Evolutionary conservation across 2,329 filamentous ascomycete genomes (phyloP).

Genomic region (Venturia pyrina): DNA sequence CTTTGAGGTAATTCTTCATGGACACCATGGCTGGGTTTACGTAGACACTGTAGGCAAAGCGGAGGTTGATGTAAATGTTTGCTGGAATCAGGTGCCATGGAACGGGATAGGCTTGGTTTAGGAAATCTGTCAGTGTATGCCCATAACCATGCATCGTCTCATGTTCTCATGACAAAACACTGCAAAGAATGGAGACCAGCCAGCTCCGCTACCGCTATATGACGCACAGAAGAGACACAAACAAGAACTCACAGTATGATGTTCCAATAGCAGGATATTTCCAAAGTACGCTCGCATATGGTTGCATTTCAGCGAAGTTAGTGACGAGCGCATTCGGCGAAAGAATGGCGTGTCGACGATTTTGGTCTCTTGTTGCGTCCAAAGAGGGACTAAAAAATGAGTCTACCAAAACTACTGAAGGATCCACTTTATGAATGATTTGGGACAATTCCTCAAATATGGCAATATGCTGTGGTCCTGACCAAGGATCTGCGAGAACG

Average conservation of each 20-base stretch:
- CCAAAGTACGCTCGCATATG: slow-evolving; percentile 25
- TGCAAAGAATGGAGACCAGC: neutral
- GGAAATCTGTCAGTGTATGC: slow-evolving; percentile 13
- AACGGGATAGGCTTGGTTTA: slow-evolving; percentile 30
- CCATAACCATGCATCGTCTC: slow-evolving; percentile 26
- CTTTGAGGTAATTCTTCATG: slow-evolving; percentile 16
- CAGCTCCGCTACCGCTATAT: neutral
- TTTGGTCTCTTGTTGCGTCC: slow-evolving; percentile 30
- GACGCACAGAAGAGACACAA: slow-evolving; percentile 14
- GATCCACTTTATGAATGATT: slow-evolving; percentile 24
- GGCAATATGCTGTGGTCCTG: slow-evolving; percentile 19
- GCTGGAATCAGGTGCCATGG: slow-evolving; percentile 33
- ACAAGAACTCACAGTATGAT: neutral
- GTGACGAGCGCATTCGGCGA: slow-evolving; percentile 38
- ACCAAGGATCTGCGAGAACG: neutral
- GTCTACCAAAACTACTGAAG: slow-evolving; percentile 26
- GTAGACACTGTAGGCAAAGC: slow-evolving; percentile 17
- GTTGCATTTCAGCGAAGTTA: slow-evolving; percentile 31
- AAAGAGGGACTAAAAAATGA: slow-evolving; percentile 34
- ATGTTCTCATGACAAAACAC: slow-evolving; percentile 23
- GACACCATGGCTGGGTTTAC: slow-evolving; percentile 16
- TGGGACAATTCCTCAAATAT: slow-evolving; percentile 19
- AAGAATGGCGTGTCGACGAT: slow-evolving; percentile 28
- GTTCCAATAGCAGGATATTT: slow-evolving; percentile 29
- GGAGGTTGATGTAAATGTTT: slow-evolving; percentile 32